Evolutionary conservation across 1,139 yeast genomes (phyloP), one percentile per base, ranked within the genome.

Genomic region (Casaregolazyma suthepensis): DNA sequence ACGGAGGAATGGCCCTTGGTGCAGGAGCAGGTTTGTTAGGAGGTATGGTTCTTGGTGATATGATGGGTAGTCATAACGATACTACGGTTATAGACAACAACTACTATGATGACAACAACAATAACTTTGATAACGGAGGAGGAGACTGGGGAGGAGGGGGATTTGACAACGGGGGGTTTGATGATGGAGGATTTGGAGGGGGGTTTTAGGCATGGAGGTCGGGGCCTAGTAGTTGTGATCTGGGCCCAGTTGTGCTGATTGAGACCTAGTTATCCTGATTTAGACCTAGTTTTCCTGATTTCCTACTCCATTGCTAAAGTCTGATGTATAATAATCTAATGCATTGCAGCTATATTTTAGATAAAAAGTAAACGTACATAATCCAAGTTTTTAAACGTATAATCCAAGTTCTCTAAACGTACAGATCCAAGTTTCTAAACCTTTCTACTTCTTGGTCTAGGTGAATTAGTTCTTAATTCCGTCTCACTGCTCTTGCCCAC

Each of bases 21-120:
- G 85, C 82, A 0, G 94, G 93, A 61, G 93, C 86, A 31, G 96
- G 96, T 70, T 65, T 87, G 54, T 69, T 87, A 5, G 95, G 94
- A 55, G 95, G 94, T 56, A 72, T 82, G 74, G 67, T 85, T 56
- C 64, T 83, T 37, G 79, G 77, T n/a, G 71, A 71, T 26, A 76
- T 76, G 45, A 61, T 80, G 56, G 64, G 61, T n/a, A 51, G 45
- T 29, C 57, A 53, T 38, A 56, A 52, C 61, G 57, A 37, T 59
- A 61, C 31, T 5, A 26, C 61, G 3, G 56, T 59, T 13, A 63
- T 64, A 29, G 68, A 66, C 52, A 66, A 69, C 58, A 66, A 68
- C 58, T 60, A 70, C 59, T 65, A 61, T 50, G 29, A 15, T 15
- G 46, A 42, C 29, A 22, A 26, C n/a, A 19, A 42, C 42, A 17